Percentiles rank a stretch among this genome's conserved stretches.
Conservation (phyloP, 768 basidiomycete genomes). For the Baorangia bicolor region DNA sequence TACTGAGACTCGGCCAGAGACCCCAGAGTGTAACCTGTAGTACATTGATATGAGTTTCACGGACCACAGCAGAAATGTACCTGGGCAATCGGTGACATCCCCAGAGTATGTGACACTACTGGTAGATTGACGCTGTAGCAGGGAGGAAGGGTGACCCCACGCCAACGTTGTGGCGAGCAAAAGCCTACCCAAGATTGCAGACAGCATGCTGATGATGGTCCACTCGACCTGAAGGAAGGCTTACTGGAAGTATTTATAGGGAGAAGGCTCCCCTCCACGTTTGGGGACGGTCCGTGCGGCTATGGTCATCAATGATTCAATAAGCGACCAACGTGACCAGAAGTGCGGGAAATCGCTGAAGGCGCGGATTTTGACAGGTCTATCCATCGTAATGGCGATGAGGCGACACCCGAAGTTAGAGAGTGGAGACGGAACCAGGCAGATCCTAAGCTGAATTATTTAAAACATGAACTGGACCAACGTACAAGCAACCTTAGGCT, state of each 20-base stretch:
- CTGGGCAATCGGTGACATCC: conserved; percentile 36
- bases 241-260: too few relatives aligned
- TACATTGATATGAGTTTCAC: neutral
- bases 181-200: conserved; percentile 8
- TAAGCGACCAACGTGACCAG: neutral
- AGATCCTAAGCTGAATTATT: neutral
- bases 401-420: too few relatives aligned
- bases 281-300: neutral
- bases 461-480: neutral
- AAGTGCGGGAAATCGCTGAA: conserved; percentile 1
- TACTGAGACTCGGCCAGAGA: conserved; percentile 41
- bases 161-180: conserved; percentile 1
- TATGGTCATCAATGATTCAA: neutral
- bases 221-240: neutral
- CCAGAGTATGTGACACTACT: conserved; percentile 15
- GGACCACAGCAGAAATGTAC: conserved; percentile 8
- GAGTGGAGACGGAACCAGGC: too few relatives aligned
- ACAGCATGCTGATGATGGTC: neutral
- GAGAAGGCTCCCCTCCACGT: neutral
- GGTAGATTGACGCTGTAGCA: conserved; percentile 3
- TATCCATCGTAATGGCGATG: neutral
- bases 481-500: too few relatives aligned
- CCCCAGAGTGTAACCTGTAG: conserved; percentile 53
- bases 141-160: conserved; percentile 8
- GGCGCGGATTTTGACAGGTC: neutral